Base-by-base conservation (phyloP, 2,329 filamentous ascomycete genomes). In the Sphaerulina musiva region DNA sequence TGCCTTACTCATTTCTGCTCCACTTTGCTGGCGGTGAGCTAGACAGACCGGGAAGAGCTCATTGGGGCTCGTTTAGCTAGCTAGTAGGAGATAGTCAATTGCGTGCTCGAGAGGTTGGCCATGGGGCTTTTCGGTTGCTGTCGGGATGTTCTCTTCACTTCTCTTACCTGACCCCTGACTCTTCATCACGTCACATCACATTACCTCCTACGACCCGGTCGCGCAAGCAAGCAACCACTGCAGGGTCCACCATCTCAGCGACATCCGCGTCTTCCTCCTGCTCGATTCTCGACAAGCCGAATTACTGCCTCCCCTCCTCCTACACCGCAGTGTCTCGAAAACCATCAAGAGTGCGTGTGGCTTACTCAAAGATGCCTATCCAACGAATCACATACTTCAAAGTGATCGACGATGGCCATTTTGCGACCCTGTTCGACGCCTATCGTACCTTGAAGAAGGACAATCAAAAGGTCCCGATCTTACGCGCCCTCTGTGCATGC, bases 311-410 rank as follows among this genome's bases (percentile, higher is more conserved):
- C n/a, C n/a, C n/a, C n/a, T n/a, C n/a, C n/a, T 36, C 34, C 34
- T 9, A 38, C 46, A n/a, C n/a, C n/a, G n/a, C 14, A 23, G 14
- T 34, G 38, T 31, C 46, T 23, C 20, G 10, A n/a, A 17, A n/a
- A 49, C 36, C 46, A 64, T 26, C 26, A 26, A 26, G 3, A 26
- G 26, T 26, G 26, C 3, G 26, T 3, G 26, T 6, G n/a, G n/a
- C 26, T 26, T 26, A 3, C 3, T 26, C 26, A 26, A 26, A 46
- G 29, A 66, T 66, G 63, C 55, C 64, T 9, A 73, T 79, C 62
- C 74, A 78, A 60, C 73, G 78, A 47, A 71, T 79, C 57, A 79
- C 77, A 31, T 69, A 78, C 56, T 80, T 80, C 73, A 80, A 80
- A 62, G 69, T 79, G 53, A 72, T 76, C 55, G 71, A 74, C 43